These are phyloP conservation scores for Venustampulla echinocandica DNA, from an alignment of 495 filamentous ascomycete genomes.

Conservation along the genomic window DNA sequence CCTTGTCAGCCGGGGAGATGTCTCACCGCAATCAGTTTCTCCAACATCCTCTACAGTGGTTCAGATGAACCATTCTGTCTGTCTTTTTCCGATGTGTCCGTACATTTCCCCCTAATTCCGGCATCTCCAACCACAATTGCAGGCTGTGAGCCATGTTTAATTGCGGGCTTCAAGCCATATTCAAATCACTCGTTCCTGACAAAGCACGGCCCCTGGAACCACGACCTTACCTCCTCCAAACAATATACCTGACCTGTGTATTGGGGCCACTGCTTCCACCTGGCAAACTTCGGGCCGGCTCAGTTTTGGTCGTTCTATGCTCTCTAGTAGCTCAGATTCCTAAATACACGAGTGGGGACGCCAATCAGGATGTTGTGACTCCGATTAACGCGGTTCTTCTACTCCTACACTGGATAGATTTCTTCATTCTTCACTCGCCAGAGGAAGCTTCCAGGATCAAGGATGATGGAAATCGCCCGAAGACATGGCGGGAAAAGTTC, in stretches of 20 bases:
- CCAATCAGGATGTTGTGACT: constrained; percentile 2
- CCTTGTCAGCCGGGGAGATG: too few species aligned
- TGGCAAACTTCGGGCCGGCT: background rate
- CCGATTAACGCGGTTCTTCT: constrained; percentile 6
- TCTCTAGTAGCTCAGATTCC: constrained; percentile 4
- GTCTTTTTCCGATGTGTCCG: too few species aligned
- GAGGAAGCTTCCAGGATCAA: constrained; percentile 4
- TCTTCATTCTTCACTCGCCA: constrained; percentile 5
- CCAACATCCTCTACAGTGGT: too few species aligned
- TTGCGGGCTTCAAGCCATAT: too few species aligned
- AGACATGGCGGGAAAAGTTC: constrained; percentile 13
- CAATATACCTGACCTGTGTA: constrained; percentile 6
- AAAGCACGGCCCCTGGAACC: constrained; percentile 6
- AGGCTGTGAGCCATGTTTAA: too few species aligned
- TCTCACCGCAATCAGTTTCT: too few species aligned
- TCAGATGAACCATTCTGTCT: too few species aligned
- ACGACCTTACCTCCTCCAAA: constrained; percentile 8
- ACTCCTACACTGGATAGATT: constrained; percentile 10
- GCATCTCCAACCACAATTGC: too few species aligned
- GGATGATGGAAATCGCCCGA: background rate
- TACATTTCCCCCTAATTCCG: too few species aligned
- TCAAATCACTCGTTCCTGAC: constrained; percentile 9
- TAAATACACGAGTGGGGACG: background rate
- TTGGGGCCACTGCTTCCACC: constrained; percentile 6
- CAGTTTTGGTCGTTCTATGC: background rate